phyloP scores from a whole-genome alignment of 1,284 basidiomycete genomes.

The Sporisorium exsertum region DNA sequence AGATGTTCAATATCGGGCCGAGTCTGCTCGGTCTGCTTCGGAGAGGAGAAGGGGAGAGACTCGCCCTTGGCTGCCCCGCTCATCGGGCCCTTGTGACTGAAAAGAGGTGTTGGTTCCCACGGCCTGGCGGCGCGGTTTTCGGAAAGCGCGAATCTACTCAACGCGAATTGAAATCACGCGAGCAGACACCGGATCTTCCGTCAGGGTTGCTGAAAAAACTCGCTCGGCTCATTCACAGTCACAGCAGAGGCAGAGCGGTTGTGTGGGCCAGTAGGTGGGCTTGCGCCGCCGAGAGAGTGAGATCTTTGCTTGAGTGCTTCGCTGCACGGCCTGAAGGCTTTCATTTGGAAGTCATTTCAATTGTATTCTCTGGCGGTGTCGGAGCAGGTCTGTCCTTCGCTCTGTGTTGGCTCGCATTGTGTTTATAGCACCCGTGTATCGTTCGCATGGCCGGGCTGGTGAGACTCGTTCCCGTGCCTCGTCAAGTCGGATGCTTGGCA shows the following conservation, averaged over 20 bases:
- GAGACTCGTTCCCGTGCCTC: background rate
- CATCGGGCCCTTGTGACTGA: background rate
- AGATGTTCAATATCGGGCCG: no score
- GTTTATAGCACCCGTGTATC: background rate
- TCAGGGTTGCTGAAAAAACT: no score
- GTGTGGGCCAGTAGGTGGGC: no score
- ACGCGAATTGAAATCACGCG: slow-evolving; percentile 34
- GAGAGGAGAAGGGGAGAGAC: no score
- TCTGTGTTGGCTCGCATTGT: background rate
- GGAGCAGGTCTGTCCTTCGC: background rate
- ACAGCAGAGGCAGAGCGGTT: background rate
- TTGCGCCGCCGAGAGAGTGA: no score
- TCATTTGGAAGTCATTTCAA: background rate
- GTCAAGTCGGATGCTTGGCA: background rate
- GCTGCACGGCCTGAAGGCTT: background rate
- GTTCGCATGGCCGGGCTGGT: background rate
- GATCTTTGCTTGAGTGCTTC: background rate
- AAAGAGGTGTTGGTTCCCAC: slow-evolving; percentile 19
- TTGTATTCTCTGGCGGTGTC: background rate
- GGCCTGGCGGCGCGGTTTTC: background rate
- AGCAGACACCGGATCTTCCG: slow-evolving; percentile 1
- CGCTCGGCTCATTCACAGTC: background rate
- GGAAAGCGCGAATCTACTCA: slow-evolving; percentile 29
- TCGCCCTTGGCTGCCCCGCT: background rate
- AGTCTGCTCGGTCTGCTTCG: no score